A percentile compares a stretch with the other conserved stretches of the same genome.
Evolutionary conservation across 345 rosid genomes (phyloP).

Genomic region (Eucalyptus marginata): DNA sequence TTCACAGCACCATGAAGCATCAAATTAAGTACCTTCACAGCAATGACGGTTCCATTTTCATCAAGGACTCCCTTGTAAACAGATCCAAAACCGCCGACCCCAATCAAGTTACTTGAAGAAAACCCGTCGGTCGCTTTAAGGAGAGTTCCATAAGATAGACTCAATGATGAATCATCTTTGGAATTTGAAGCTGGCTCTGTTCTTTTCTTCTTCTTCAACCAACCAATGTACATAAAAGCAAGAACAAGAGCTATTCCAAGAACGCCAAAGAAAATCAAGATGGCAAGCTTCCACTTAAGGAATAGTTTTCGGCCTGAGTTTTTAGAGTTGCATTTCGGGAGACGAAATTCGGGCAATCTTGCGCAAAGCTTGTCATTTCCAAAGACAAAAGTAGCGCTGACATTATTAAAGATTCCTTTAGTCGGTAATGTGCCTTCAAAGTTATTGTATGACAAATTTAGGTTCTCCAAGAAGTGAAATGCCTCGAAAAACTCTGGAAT

Average conservation of each 20-base stretch:
- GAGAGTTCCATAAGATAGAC: neutral
- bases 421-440: constrained; percentile 7
- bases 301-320: rapidly evolving
- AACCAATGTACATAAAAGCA: neutral
- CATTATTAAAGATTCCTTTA: constrained; percentile 7
- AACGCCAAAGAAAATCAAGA: rapidly evolving
- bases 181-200: neutral
- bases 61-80: neutral
- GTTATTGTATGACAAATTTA: constrained; percentile 11
- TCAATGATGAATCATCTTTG: neutral
- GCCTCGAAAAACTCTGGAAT: neutral
- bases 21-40: neutral
- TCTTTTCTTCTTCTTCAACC: neutral
- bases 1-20: neutral
- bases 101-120: neutral
- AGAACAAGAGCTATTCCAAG: neutral
- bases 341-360: neutral
- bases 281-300: neutral
- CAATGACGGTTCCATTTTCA: rapidly evolving
- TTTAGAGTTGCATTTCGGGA: rapidly evolving
- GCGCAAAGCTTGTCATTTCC: constrained; percentile 16
- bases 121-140: rapidly evolving
- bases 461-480: neutral
- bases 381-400: neutral
- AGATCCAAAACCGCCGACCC: neutral